Base-by-base conservation (phyloP, 768 basidiomycete genomes). In the Amanita rubescens region DNA sequence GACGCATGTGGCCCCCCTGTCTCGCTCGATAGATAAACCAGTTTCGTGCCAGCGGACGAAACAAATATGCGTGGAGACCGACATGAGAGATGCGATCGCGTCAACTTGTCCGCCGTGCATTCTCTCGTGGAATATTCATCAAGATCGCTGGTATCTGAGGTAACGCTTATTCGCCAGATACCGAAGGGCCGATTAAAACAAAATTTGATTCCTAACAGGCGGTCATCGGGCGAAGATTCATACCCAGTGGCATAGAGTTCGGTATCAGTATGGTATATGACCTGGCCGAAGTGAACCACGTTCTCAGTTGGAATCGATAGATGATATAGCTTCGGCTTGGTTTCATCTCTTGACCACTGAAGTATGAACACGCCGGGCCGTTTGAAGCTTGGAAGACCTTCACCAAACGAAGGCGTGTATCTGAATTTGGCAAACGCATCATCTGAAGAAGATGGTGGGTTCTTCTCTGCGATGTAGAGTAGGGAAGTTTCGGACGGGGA, bases 331-430 rank as follows among this genome's bases (percentile, higher is more conserved):
- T 9, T 33, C 49, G 9, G 57, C 44, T 48, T 32, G 38, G 17
- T n/a, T n/a, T n/a, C n/a, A n/a, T n/a, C n/a, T n/a, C n/a, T n/a
- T n/a, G 49, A 38, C 77, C 81, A 84, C 9, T 67, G 68, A 46
- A 83, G 72, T 11, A 87, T 47, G 60, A 82, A 88, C 6, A 80
- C 64, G 0, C 69, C 67, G 1, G 87, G 82, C 3, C 69, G 66
- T 54, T 73, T 76, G 61, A 76, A 81, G 3, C 75, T 76, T 3
- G 63, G 62, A n/a, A 84, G 62, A 5, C 75, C 74, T 65, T 90
- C 87, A 0, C 87, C 87, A 55, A 85, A 80, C 42, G 76, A 71
- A 4, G 85, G 84, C 1, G 60, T 68, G 62, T 76, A 88, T 22
- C 71, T 67, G 57, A 81, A 86, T 51, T 77, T 78, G 17, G 65